Conservation (phyloP, 2,329 filamentous ascomycete species). For the Stachybotrys echinatus region DNA sequence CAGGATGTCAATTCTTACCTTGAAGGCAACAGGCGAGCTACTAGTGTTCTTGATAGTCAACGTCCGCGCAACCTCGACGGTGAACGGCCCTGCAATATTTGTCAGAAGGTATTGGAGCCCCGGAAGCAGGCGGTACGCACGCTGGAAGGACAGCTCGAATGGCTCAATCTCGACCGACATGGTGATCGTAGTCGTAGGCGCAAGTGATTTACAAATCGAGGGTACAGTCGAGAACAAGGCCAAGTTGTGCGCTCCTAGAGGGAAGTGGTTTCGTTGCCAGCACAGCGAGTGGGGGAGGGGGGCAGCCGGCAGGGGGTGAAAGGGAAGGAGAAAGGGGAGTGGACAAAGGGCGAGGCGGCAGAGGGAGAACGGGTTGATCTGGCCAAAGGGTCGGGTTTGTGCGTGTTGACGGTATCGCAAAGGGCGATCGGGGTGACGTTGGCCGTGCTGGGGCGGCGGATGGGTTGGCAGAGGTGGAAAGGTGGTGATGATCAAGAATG, state of each 20-base stretch:
- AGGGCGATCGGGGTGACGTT: too few species aligned
- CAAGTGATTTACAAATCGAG: background rate
- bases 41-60: slow-evolving; percentile 62
- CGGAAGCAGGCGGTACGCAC: slow-evolving; percentile 48
- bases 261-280: background rate
- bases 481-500: background rate
- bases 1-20: slow-evolving; percentile 44
- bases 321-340: background rate
- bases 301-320: background rate
- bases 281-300: background rate
- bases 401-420: background rate
- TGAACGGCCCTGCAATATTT: slow-evolving; percentile 54
- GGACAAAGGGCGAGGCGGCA: background rate
- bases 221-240: slow-evolving; percentile 1
- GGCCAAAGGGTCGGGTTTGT: background rate
- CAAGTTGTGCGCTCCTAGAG: background rate
- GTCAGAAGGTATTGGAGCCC: background rate
- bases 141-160: slow-evolving; percentile 84
- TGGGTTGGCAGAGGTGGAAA: background rate
- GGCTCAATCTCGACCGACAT: slow-evolving; percentile 97
- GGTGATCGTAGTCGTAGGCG: slow-evolving; percentile 23
- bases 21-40: slow-evolving; percentile 60
- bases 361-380: too few species aligned
- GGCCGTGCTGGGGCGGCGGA: too few species aligned
- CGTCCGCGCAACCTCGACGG: slow-evolving; percentile 58